Base-by-base conservation (phyloP, 2,329 filamentous ascomycete species). In the Xenoacremonium recifei region DNA sequence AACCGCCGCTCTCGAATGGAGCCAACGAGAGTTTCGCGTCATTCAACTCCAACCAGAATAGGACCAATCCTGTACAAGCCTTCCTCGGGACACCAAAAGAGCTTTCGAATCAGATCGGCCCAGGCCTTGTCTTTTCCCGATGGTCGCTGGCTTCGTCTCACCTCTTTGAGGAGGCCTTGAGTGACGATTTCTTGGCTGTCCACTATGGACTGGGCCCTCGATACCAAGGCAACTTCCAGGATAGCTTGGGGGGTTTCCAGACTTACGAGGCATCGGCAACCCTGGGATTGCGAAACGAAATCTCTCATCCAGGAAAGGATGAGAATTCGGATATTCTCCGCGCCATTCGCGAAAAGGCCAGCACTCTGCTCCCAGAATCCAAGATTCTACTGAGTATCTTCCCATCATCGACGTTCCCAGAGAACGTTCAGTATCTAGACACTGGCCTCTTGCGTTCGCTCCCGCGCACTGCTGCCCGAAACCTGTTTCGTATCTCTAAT, bases 161-260 rank as follows among this genome's bases (percentile, higher is more conserved):
- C 63, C 71, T 99, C 5, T 90, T 96, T 48, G 86, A 92, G 44
- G 89, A 96, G 45, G 80, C 84, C 0, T 72, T 96, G 25, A 96
- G 89, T 45, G 92, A 97, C 59, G 93, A 99, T 63, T 79, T 95
- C 46, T 75, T 99, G 41, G 85, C 92, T 11, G 93, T 99, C 1
- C 89, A 96, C 57, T 89, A 86, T 61, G 87, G 91, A 37, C 82
- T 99, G 15, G 92, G 93, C 0, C 87, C 90, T 18, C 82, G 89
- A 35, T 99, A 99, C 55, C 85, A 89, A 59, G 93, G 93, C 13
- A 99, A 99, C 61, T 96, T 95, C 55, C 93, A 99, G 66, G 93
- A 99, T 60, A 93, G 89, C 54, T 76, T 99, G 12, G 93, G 95
- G 5, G 92, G 90, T 2, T 95, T 99, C 58, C 90, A 97, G 60